Percentiles rank a stretch among this genome's conserved stretches.
Evolutionary conservation across 2,329 filamentous ascomycete species (phyloP).

Genomic region (Pseudofabraea citricarpa): DNA sequence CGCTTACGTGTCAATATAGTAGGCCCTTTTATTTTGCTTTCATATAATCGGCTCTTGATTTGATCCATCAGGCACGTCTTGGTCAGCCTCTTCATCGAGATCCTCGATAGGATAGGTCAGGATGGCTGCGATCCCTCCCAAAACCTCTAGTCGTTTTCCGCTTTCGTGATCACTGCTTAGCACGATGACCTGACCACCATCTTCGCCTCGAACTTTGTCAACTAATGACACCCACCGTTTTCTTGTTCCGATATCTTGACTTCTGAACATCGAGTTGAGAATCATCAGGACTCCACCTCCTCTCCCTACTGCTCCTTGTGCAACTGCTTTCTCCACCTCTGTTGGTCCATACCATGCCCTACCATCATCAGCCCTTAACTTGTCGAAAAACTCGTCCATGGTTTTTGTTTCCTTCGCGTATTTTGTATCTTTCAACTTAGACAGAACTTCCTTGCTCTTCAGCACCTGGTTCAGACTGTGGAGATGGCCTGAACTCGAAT

Average conservation of each 20-base stretch:
- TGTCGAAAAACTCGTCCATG: constrained; percentile 78
- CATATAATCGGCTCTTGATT: no score
- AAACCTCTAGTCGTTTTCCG: constrained; percentile 73
- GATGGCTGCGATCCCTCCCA: constrained; percentile 86
- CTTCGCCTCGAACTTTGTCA: constrained; percentile 80
- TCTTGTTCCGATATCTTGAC: constrained; percentile 69
- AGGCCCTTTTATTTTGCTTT: no score
- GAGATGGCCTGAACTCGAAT: constrained; percentile 79
- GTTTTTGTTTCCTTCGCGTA: constrained; percentile 78
- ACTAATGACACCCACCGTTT: constrained; percentile 81
- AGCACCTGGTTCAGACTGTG: constrained; percentile 87
- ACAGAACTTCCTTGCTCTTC: constrained; percentile 71
- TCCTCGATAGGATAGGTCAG: constrained; percentile 84
- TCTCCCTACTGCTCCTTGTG: constrained; percentile 81
- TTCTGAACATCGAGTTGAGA: constrained; percentile 83
- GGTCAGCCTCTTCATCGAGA: constrained; percentile 64
- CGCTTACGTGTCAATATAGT: no score
- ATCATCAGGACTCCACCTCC: constrained; percentile 83
- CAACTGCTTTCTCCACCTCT: constrained; percentile 78
- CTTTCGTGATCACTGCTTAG: constrained; percentile 93
- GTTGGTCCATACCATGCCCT: constrained; percentile 84
- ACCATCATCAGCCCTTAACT: constrained; percentile 78
- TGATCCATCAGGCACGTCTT: constrained; percentile 23
- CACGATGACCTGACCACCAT: constrained; percentile 78
- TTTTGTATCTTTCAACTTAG: constrained; percentile 78